phyloP scores from a whole-genome alignment of 106 monocot genomes.

The Alisma plantagoaquatica region DNA sequence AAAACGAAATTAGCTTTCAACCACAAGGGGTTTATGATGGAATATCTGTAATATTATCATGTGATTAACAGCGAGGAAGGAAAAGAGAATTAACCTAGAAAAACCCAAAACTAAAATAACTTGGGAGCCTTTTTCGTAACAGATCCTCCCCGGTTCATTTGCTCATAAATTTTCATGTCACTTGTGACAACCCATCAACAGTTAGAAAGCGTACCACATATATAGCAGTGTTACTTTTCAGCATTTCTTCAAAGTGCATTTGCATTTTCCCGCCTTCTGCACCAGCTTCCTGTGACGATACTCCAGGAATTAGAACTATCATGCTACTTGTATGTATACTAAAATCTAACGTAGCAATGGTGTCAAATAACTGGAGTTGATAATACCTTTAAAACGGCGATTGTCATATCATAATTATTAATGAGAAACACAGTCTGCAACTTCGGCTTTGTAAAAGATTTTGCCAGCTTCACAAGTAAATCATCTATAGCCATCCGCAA shows the following conservation, averaged over 20 bases:
- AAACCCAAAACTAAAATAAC: no score
- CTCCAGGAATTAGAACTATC: no score
- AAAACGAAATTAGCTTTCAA: no score
- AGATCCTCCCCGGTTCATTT: no score
- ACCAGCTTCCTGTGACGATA: constrained; percentile 60
- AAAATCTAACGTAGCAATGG: no score
- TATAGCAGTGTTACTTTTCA: constrained; percentile 86
- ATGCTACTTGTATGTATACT: no score
- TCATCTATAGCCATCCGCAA: constrained; percentile 95
- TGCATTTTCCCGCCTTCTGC: constrained; percentile 87
- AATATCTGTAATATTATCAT: no score
- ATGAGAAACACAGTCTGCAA: constrained; percentile 89
- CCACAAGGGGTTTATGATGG: no score
- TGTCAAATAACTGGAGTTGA: no score
- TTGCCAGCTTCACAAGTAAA: constrained; percentile 79
- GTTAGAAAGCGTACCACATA: constrained; percentile 59
- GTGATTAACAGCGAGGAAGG: no score
- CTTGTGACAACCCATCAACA: not conserved
- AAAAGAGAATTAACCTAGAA: no score
- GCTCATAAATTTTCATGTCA: not conserved
- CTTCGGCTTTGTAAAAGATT: constrained; percentile 68
- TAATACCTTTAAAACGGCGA: constrained; percentile 23
- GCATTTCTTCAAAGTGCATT: constrained; percentile 81
- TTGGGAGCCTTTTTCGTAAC: no score
- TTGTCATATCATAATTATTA: constrained; percentile 98